Base-by-base conservation (phyloP, 2,329 filamentous ascomycete species). In the Epichloe coenophiala region DNA sequence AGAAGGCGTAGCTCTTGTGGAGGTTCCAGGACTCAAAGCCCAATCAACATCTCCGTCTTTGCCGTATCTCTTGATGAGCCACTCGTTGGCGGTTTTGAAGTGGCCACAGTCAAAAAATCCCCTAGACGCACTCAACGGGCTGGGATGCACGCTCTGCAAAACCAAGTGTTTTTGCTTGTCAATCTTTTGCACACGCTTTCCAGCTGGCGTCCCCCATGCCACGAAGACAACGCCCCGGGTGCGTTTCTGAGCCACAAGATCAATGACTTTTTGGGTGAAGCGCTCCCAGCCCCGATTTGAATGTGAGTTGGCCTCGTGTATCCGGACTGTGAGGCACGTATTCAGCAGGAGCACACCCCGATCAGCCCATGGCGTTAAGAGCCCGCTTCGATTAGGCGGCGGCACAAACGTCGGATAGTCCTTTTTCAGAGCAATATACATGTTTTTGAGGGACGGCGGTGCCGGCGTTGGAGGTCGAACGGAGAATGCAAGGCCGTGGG, bases 401-500 rank as follows among this genome's bases (percentile, higher is more conserved):
- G 80, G 69, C 45, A 73, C 69, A 68, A 95, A 96, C 42, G 73
- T 67, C 0, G 91, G 89, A 63, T 95, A 97, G 69, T 97, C 90
- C 50, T 86, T 89, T 62, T 85, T 82, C 51, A 98, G 79, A 11
- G 83, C 85, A 42, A 76, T 89, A 74, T 94, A 98, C 71, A 98
- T 96, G 70, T 98, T 98, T 60, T 81, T 80, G 15, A 98, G 81
- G 1, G 88, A 95, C 0, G 91, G 90, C 0, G 93, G 93, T 1
- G 91, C 88, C 4, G 80, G 80, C 0, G 88, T 95, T 0, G 93
- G 93, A 3, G 91, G 84, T 9, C 87, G 86, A 50, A 97, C 90
- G 45, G 88, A 95, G 75, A 98, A 98, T 64, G 87, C 91, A 53
- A 98, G 82, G 42, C 93, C 93, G 67, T 97, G 93, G 47, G 93